Evolutionary conservation across 2,329 filamentous ascomycete species (phyloP), one percentile per base, ranked within the genome.

Genomic region (Aspergillus spinulosporus): DNA sequence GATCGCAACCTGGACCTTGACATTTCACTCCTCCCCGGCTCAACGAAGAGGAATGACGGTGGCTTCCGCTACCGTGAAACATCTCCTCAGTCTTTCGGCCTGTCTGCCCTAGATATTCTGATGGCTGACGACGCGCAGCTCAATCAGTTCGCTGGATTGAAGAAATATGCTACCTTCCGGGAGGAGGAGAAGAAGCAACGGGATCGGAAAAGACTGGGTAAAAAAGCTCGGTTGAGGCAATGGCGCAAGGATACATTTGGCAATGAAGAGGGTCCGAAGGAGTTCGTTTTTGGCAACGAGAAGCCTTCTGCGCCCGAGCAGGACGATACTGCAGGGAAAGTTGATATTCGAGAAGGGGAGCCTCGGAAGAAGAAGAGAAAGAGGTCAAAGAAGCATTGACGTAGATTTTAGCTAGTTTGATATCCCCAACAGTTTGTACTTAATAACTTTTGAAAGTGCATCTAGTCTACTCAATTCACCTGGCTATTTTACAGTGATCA

Each of bases 41-140:
- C 80, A n/a, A 78, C 74, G 47, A 79, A 78, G 54, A 83, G 82
- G 64, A 76, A 76, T 49, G 73, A 76, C 45, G 77, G 77, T 29
- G 70, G 75, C 31, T 99, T 99, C 84, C 88, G 90, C 55, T 99
- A 99, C 79, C 90, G 94, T 68, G 92, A 97, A 71, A 96, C 93
- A 1, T 95, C 90, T 0, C 93, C 94, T 1, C 88, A 88, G 54
- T 85, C 88, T 9, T 99, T 96, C 70, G 94, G 94, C 57, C 85
- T 99, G 68, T 96, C 90, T 0, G 81, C 92, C 1, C 84, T 87
- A 59, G 94, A 99, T 74, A 97, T 99, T 65, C 83, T 99, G 34
- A 91, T 96, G 63, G 91, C 92, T 0, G 88, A 88, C 44, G 94
- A 99, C 76, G 80, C 85, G 46, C 86, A 88, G 52, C 84, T 99